Evolutionary conservation across 2,329 filamentous ascomycete species (phyloP), one percentile per base, ranked within the genome.

Genomic region (Zelopaecilomyces penicillatus): DNA sequence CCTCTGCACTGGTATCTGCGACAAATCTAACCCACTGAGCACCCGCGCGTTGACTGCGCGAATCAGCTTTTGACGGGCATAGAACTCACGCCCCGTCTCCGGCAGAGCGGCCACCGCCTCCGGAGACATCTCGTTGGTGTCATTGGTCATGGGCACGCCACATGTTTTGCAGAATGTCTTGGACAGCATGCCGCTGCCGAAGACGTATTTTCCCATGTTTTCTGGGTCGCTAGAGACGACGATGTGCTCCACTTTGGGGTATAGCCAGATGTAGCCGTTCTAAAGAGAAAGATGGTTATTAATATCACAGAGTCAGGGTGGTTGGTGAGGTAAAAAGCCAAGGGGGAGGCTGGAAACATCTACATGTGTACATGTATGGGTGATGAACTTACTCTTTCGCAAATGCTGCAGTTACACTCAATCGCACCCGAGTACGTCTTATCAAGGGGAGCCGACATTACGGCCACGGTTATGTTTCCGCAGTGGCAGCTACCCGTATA

Each of bases 401-500:
- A 76, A 50, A 67, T 65, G 53, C 73, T 76, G 63, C 74, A 77
- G 55, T 74, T 71, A 60, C 74, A 76, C 41, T 73, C 68, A 2
- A 59, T 27, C 5, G 65, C 49, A 1, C 9, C 41, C 9, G 61
- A 62, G 29, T 49, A 62, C 8, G 55, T 65, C 54, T 57, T 62
- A 52, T 70, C 63, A 7, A 76, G 52, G 1, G 70, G 65, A 50
- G 66, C 65, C 45, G 61, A 61, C 41, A 61, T 65, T 32, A 75
- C 35, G 2, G 70, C 68, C 1, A 74, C 44, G 11, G 59, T 67
- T 27, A 77, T 61, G 19, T 65, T 66, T 29, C 74, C 74, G 54
- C 74, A 78, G 57, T 77, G 74, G 55, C 74, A 78, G 54, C 69
- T 68, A 6, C 74, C 74, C 10, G 67, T 67, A 52, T 75, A 73